Conservation (phyloP, 2,329 filamentous ascomycete genomes). For the Diaporthe capsici region DNA sequence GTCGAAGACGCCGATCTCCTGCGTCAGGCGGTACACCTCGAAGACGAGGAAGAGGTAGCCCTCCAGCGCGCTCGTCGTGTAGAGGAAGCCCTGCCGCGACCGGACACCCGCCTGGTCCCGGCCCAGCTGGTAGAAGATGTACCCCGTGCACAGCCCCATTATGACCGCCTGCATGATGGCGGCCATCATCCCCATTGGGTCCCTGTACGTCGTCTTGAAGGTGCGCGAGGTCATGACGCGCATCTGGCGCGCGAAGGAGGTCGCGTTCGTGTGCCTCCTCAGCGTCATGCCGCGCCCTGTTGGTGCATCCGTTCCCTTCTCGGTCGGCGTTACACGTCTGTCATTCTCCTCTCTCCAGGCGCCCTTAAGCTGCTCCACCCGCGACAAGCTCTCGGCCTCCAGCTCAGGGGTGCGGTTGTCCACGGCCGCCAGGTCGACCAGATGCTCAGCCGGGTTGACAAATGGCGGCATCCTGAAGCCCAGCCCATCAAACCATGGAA, state of each 20-base stretch:
- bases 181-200: constrained; percentile 81
- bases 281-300: constrained; percentile 1
- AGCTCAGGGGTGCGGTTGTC: constrained; percentile 79
- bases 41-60: constrained; percentile 84
- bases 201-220: constrained; percentile 79
- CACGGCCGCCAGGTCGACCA: constrained; percentile 81
- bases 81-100: constrained; percentile 80
- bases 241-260: constrained; percentile 72
- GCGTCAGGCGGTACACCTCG: constrained; percentile 80
- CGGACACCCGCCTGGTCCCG: constrained; percentile 79
- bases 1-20: constrained; percentile 83
- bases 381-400: constrained; percentile 70
- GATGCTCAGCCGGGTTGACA: constrained; percentile 83
- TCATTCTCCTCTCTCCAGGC: constrained; percentile 67
- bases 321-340: constrained; percentile 46
- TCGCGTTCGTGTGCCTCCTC: constrained; percentile 59
- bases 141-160: constrained; percentile 81
- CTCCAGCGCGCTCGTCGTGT: constrained; percentile 79
- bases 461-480: constrained; percentile 77
- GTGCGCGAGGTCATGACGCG: constrained; percentile 77
- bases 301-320: constrained; percentile 37
- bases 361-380: constrained; percentile 72
- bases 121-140: constrained; percentile 78
- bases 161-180: constrained; percentile 77
- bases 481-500: constrained; percentile 73